Evolutionary conservation across 2,329 filamentous ascomycete species (phyloP).

Genomic region (Thelonectria discophora): DNA sequence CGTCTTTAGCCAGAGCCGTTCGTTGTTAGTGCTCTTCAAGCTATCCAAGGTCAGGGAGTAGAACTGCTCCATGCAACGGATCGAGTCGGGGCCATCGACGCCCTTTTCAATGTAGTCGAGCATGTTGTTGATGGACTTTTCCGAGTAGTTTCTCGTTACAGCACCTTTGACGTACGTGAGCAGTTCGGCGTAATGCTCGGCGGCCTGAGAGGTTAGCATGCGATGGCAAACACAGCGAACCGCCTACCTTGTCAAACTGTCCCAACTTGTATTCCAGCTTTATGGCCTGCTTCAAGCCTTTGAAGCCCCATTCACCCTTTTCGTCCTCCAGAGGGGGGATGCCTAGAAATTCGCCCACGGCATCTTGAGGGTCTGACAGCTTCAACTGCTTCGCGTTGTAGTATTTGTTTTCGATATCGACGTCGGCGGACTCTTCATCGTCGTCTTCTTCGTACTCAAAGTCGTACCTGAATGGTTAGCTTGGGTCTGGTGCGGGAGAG

Average conservation of each 20-base stretch:
- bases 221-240: neutral
- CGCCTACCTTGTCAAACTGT: constrained; percentile 80
- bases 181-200: constrained; percentile 92
- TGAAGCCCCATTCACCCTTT: constrained; percentile 99
- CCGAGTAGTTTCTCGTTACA: constrained; percentile 96
- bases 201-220: constrained; percentile 66
- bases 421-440: constrained; percentile 85
- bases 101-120: constrained; percentile 96
- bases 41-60: constrained; percentile 93
- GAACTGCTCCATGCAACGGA: constrained; percentile 90
- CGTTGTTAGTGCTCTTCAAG: constrained; percentile 97
- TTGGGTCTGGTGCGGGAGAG: constrained; percentile 2
- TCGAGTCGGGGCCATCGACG: constrained; percentile 72
- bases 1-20: constrained; percentile 96
- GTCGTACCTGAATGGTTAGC: constrained; percentile 71
- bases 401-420: constrained; percentile 99
- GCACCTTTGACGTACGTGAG: constrained; percentile 97
- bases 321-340: constrained; percentile 85
- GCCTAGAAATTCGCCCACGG: constrained; percentile 90
- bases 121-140: constrained; percentile 99
- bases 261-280: constrained; percentile 95
- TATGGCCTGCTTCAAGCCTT: constrained; percentile 96
- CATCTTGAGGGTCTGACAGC: constrained; percentile 82
- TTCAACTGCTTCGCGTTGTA: constrained; percentile 99
- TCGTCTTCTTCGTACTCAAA: constrained; percentile 97